Percentiles rank a stretch among this genome's conserved stretches.
Conservation (phyloP, 805 yeast genomes). For the Teunomyces lycoperdinae region DNA sequence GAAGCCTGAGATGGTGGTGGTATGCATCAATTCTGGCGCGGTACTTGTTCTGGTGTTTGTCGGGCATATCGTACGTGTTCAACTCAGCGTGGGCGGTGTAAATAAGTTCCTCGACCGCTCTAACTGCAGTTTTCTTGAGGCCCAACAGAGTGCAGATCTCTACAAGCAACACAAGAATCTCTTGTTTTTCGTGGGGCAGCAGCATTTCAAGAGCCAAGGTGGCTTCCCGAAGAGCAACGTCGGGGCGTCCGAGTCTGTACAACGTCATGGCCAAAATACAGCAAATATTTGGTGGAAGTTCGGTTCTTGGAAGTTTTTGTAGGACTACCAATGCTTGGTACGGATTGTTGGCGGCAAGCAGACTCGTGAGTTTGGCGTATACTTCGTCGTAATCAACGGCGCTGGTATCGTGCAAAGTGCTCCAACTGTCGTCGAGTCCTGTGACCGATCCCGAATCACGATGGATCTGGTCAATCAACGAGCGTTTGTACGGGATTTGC, state of each 20-base stretch:
- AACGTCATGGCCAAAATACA: slow-evolving; percentile 17
- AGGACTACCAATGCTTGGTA: slow-evolving; percentile 15
- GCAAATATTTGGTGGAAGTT: slow-evolving; percentile 10
- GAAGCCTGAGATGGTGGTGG: background rate
- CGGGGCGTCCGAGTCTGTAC: slow-evolving; percentile 21
- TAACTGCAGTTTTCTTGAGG: slow-evolving; percentile 8
- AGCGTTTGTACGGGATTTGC: background rate
- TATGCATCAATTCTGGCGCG: background rate
- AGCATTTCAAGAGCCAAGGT: slow-evolving; percentile 22
- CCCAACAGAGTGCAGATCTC: slow-evolving; percentile 15
- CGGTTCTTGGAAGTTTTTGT: background rate
- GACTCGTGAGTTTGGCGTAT: slow-evolving; percentile 5
- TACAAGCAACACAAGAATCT: slow-evolving; percentile 13
- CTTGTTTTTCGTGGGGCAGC: slow-evolving; percentile 14
- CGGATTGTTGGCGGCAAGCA: slow-evolving; percentile 9
- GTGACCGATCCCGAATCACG: background rate
- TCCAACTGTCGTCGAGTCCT: slow-evolving; percentile 1
- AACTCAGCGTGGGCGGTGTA: slow-evolving; percentile 5
- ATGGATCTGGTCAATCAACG: slow-evolving; percentile 1
- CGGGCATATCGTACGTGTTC: background rate
- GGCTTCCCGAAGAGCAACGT: slow-evolving; percentile 22
- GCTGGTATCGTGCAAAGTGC: background rate
- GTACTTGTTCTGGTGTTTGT: background rate
- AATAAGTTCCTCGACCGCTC: slow-evolving; percentile 13
- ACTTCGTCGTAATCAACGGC: slow-evolving; percentile 2